Base-by-base conservation (phyloP, 1,284 basidiomycete genomes). In the Ustilago sp. region DNA sequence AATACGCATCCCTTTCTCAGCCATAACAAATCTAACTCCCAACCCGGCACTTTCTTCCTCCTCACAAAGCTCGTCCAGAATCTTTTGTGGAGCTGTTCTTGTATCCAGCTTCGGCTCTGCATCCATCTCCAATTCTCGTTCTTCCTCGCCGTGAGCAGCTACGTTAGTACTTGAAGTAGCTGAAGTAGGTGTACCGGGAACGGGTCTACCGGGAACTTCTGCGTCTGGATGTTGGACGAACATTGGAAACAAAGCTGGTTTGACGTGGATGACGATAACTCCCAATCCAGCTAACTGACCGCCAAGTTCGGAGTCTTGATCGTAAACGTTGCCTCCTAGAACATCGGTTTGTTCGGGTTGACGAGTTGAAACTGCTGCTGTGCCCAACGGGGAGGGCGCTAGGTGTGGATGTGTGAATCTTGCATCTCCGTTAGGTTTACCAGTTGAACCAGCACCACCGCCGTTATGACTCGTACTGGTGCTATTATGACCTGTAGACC, bases 231-330 rank as follows among this genome's bases (percentile, higher is more conserved):
- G 59, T 43, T 71, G 59, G 4, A 69, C 62, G 56, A 69, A 81
- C 2, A 69, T 77, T 6, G 81, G 81, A 48, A 82, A 83, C 12
- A 83, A 55, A 1, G 80, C 79, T 5, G 79, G 77, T 51, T 83
- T 83, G 62, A 83, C 81, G 52, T 83, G 82, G 45, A 82, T 80
- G 34, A 83, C 70, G 36, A 83, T 68, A 4, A 83, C 73, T 2
- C 63, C 67, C 13, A 83, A 53, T 3, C 82, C 82, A 8, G 60
- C 31, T 23, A 83, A 59, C 32, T 71, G 70, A 1, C 69, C 73
- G 1, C 57, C 36, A 11, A 81, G 51, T 19, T 80, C 81, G 7
- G 54, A 66, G 47, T 82, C 74, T 4, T 41, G 41, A 50, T 83
- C 80, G 36, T 81, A 77, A 41, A 82, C 78, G 19, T 74, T 58